Conservation (phyloP, 2,329 filamentous ascomycete genomes). For the Zymoseptoria crescenta region DNA sequence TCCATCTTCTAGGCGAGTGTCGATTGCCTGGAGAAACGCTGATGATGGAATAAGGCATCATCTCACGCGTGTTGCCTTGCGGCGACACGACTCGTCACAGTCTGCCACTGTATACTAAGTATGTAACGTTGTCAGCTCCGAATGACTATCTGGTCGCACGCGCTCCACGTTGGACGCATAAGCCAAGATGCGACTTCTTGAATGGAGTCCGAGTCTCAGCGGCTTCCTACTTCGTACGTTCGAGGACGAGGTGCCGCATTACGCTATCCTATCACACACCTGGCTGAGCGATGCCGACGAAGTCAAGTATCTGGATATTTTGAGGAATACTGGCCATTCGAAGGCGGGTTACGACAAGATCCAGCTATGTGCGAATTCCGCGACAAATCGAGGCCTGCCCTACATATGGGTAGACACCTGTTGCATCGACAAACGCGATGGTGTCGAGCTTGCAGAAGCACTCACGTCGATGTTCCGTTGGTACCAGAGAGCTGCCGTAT, state of each 20-base stretch:
- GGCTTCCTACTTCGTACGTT: no score
- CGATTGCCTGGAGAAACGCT: no score
- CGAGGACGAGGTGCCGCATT: constrained; percentile 4
- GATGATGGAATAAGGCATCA: no score
- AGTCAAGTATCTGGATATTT: constrained; percentile 3
- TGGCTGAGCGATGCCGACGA: constrained; percentile 15
- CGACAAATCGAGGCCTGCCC: not conserved
- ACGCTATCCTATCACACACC: constrained; percentile 31
- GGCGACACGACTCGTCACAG: no score
- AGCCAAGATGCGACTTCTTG: no score
- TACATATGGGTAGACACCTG: constrained; percentile 18
- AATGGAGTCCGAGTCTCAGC: no score
- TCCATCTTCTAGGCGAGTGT: no score
- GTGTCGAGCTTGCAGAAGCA: constrained; percentile 6
- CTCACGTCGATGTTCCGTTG: constrained; percentile 16
- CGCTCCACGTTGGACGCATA: no score
- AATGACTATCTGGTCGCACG: no score
- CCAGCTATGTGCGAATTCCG: not conserved
- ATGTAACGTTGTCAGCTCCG: no score
- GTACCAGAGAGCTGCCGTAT: constrained; percentile 8
- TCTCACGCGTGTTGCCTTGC: no score
- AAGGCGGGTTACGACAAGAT: constrained; percentile 1
- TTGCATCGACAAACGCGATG: constrained; percentile 15
- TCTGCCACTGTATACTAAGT: no score
- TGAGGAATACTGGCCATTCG: not conserved